A percentile compares a stretch with the other conserved stretches of the same genome.
These are phyloP conservation scores for Schizonepeta tenuifolia DNA, from an alignment of 257 asterid species.

Conservation along the genomic window DNA sequence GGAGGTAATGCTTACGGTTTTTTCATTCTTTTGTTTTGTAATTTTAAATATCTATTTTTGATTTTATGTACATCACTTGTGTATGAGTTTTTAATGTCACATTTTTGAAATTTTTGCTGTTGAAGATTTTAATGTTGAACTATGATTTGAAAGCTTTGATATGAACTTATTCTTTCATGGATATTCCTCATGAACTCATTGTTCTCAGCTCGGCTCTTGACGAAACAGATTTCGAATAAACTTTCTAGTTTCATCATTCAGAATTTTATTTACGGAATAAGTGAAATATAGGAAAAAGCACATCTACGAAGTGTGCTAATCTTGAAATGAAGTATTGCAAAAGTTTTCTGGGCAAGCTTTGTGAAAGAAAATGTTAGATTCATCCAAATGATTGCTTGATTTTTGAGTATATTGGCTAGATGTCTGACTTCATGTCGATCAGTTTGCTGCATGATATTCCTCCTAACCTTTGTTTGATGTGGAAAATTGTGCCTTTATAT, in stretches of 20 bases:
- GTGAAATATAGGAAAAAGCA: not conserved
- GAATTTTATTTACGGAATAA: not conserved
- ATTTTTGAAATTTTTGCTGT: not conserved
- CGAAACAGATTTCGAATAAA: not conserved
- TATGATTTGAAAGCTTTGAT: not conserved
- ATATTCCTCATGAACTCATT: not conserved
- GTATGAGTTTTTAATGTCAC: not conserved
- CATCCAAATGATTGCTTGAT: too few relatives aligned
- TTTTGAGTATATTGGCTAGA: not conserved
- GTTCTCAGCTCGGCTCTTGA: not conserved
- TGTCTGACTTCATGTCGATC: constrained; percentile 2
- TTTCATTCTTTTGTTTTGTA: not conserved
- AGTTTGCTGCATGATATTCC: not conserved
- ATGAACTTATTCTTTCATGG: not conserved
- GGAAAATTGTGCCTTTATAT: not conserved
- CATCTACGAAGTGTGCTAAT: too few relatives aligned
- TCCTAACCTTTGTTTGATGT: not conserved
- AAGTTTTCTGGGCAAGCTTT: too few relatives aligned
- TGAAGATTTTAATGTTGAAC: not conserved
- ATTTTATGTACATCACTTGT: not conserved
- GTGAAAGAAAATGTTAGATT: too few relatives aligned
- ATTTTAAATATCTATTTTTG: not conserved
- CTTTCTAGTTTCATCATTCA: not conserved
- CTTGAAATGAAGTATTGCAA: too few relatives aligned
- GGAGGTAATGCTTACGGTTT: constrained; percentile 57